A percentile compares a stretch with the other conserved stretches of the same genome.
Evolutionary conservation across 371 early-diverging fungal genomes (phyloP).

Genomic region (Quaeritorhiza haematococci): DNA sequence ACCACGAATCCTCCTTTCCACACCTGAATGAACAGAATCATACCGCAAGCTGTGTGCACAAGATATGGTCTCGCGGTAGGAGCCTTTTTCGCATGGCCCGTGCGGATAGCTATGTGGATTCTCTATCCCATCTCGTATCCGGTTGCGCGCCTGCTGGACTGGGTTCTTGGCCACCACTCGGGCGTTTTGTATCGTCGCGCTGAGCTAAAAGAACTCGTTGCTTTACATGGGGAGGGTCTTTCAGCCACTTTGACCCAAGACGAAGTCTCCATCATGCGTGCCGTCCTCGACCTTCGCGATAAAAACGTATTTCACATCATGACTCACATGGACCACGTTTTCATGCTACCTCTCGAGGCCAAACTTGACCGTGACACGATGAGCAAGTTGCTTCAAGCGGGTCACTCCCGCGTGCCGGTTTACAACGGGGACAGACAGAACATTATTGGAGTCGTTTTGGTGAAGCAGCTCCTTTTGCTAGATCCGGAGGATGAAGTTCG

Average conservation of each 20-base stretch:
- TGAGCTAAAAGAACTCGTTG: conserved; percentile 88
- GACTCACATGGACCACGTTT: conserved; percentile 82
- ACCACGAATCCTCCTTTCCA: background rate
- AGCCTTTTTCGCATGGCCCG: conserved; percentile 64
- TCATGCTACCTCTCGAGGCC: conserved; percentile 67
- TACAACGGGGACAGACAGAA: conserved; percentile 56
- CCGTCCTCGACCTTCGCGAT: conserved; percentile 83
- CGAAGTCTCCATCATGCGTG: conserved; percentile 88
- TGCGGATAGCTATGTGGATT: conserved; percentile 63
- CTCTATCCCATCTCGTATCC: conserved; percentile 77
- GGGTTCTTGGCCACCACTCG: conserved; percentile 70
- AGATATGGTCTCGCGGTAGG: conserved; percentile 76
- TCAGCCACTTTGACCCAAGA: conserved; percentile 80
- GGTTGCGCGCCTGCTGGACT: conserved; percentile 70
- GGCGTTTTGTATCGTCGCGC: conserved; percentile 76
- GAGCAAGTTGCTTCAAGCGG: conserved; percentile 68
- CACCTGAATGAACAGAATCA: conserved; percentile 37
- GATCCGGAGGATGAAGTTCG: conserved; percentile 80
- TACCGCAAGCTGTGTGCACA: conserved; percentile 61
- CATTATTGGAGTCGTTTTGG: conserved; percentile 83
- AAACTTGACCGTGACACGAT: conserved; percentile 62
- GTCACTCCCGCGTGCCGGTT: conserved; percentile 90
- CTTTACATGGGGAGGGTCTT: conserved; percentile 70
- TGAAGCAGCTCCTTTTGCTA: conserved; percentile 69
- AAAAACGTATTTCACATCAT: conserved; percentile 79